Evolutionary conservation across 768 basidiomycete genomes (phyloP).

Genomic region (Tephrocybe sp.): DNA sequence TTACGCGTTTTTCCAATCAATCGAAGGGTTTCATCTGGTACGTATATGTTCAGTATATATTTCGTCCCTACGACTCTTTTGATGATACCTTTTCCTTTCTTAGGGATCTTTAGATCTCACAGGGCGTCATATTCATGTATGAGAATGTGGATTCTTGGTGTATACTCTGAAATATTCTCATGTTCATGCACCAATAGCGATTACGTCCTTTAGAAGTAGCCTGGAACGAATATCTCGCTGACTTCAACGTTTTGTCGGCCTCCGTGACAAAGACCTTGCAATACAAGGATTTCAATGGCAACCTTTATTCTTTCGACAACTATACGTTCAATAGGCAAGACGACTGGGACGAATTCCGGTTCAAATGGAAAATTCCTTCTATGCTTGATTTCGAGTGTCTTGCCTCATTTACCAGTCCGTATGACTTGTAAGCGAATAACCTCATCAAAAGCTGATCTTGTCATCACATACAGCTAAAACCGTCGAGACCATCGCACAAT

Average conservation of each 20-base stretch:
- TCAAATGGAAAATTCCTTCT: conserved; percentile 3
- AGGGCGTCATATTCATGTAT: conserved; percentile 1
- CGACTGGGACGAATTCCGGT: conserved; percentile 1
- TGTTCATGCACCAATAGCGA: no score
- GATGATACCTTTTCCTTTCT: not conserved
- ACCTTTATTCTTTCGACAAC: no score
- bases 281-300: not conserved
- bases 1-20: no score
- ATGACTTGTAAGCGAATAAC: no score
- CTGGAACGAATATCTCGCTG: not conserved
- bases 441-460: no score
- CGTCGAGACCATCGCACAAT: not conserved
- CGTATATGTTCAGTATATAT: no score
- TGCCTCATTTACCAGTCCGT: not conserved
- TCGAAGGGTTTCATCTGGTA: not conserved
- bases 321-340: not conserved
- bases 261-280: not conserved
- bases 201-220: not conserved
- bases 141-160: not conserved
- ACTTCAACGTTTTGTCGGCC: not conserved
- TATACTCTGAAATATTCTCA: no score
- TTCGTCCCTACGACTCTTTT: no score
- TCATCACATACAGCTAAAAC: not conserved
- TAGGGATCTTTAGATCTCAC: conserved; percentile 4
- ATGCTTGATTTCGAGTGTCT: not conserved